A percentile compares a stretch with the other conserved stretches of the same genome.
phyloP scores from a whole-genome alignment of 2,329 filamentous ascomycete genomes.

The Cladorrhinum sp. region DNA sequence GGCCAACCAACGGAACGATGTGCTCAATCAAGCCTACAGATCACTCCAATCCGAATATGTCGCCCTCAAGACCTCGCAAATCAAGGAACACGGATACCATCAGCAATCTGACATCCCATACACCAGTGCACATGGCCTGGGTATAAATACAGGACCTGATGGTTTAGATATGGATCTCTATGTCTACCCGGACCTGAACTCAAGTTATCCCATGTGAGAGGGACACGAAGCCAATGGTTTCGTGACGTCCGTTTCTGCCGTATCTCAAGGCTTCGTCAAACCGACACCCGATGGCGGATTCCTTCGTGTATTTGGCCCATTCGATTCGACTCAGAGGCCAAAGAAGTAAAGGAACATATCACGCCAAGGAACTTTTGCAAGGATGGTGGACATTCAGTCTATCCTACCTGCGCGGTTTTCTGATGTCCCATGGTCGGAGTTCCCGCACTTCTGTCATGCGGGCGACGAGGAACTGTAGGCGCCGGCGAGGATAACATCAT shows the following conservation, averaged over 20 bases:
- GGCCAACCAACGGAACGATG: constrained; percentile 53
- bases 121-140: constrained; percentile 15
- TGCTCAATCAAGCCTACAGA: constrained; percentile 53
- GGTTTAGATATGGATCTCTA: constrained; percentile 32
- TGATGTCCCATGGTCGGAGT: not conserved
- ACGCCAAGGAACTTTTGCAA: not conserved
- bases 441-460: not conserved
- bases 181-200: constrained; percentile 31
- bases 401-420: not conserved
- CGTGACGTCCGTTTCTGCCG: not conserved
- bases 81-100: constrained; percentile 24
- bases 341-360: not conserved
- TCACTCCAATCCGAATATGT: constrained; percentile 46
- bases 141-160: constrained; percentile 22
- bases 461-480: not conserved
- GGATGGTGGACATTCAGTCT: not conserved
- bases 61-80: constrained; percentile 37
- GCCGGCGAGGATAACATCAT: not conserved
- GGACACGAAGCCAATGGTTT: not conserved
- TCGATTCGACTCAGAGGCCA: not conserved
- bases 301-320: not conserved
- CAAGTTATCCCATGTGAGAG: constrained; percentile 13
- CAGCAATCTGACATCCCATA: constrained; percentile 21
- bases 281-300: not conserved
- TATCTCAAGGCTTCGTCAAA: not conserved